Percentiles rank a stretch among this genome's conserved stretches.
These are phyloP conservation scores for Lipomyces anomalus DNA, from an alignment of 805 yeast species.

Conservation along the genomic window DNA sequence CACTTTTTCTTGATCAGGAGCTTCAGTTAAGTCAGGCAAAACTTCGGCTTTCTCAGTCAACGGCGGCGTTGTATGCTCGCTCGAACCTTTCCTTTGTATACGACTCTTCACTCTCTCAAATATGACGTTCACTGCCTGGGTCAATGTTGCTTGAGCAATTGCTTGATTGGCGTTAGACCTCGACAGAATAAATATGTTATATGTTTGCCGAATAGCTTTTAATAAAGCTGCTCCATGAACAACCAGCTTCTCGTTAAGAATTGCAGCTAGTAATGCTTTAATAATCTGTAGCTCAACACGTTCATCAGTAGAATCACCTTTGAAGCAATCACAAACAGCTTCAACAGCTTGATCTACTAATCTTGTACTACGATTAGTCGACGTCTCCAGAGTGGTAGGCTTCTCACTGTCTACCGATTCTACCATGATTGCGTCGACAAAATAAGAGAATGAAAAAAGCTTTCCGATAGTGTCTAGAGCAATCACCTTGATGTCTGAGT, in stretches of 20 bases:
- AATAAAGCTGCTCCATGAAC: conserved; percentile 86
- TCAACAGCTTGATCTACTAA: conserved; percentile 50
- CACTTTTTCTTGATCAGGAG: conserved; percentile 16
- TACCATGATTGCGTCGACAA: conserved; percentile 36
- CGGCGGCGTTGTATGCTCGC: no score
- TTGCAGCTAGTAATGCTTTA: conserved; percentile 84
- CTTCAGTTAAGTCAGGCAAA: conserved; percentile 1
- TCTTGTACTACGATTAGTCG: conserved; percentile 8
- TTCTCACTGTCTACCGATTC: conserved; percentile 11
- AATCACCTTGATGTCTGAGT: conserved; percentile 56
- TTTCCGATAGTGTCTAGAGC: conserved; percentile 86
- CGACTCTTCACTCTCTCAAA: conserved; percentile 62
- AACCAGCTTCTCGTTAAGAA: conserved; percentile 69
- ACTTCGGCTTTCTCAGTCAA: conserved; percentile 12
- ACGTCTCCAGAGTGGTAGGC: conserved; percentile 24
- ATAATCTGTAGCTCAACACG: conserved; percentile 87
- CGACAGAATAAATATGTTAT: conserved; percentile 84
- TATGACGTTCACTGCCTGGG: conserved; percentile 81
- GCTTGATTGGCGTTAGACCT: conserved; percentile 79
- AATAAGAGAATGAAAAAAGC: conserved; percentile 76
- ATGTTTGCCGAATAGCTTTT: conserved; percentile 88
- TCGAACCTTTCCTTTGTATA: conserved; percentile 21
- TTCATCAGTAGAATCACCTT: conserved; percentile 88
- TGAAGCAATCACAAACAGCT: conserved; percentile 77
- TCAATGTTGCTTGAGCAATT: conserved; percentile 89